Base-by-base conservation (phyloP, 495 filamentous ascomycete genomes). In the Daldinia decipiens region DNA sequence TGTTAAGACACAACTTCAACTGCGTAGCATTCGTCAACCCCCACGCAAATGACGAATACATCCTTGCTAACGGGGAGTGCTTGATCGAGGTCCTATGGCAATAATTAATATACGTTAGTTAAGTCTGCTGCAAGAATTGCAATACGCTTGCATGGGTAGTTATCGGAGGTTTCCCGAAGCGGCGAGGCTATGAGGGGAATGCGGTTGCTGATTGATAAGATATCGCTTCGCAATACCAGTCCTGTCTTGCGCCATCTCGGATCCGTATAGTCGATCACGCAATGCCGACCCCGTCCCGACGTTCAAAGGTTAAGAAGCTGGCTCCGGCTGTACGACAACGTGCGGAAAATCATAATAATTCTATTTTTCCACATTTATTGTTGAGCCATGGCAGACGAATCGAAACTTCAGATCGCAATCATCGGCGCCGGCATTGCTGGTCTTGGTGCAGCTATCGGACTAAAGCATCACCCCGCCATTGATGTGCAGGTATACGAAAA, bases 381-480 rank as follows among this genome's bases (percentile, higher is more conserved):
- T 5, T 51, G 15, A 32, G 32, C 24, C 2, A 53, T 68, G 65
- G 34, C 76, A 9, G 65, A 62, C 8, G 34, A 38, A 9, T 51
- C 58, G 12, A 55, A 64, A 1, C 65, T 80, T 51, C 79, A 81
- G 27, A 67, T 86, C 12, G 78, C 82, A 11, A 84, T 86, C 51
- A 74, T 81, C 4, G 84, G 83, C 8, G 82, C 80, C 40, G 84
- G 83, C 15, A 84, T 86, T 32, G 84, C 82, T 8, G 83, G 84
- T 5, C 78, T 86, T 9, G 78, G 80, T 32, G 76, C 80, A 12
- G 82, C 83, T 3, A 82, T 85, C 45, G 80, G 81, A 1, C 74
- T 85, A 1, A 61, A 62, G 19, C 70, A 78, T 13, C 69, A 83
- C 62, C 74, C 79, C 3, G 73, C 77, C 17, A 73, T 84, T 15